phyloP scores from a whole-genome alignment of 1,284 basidiomycete species.

The Cerrena zonata region DNA sequence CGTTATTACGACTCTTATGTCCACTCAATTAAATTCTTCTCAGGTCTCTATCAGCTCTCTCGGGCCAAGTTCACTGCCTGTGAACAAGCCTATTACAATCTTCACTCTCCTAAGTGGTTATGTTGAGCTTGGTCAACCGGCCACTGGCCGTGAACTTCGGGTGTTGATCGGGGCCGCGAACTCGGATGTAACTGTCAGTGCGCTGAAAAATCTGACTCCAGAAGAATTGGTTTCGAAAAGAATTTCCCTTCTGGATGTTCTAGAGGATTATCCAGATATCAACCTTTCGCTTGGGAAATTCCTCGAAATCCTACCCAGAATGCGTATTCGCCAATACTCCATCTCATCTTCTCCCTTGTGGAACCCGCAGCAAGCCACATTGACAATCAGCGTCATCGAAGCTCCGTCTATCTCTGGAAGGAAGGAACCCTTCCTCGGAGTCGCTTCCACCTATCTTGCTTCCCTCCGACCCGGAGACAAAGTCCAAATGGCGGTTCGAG shows the following conservation, averaged over 20 bases:
- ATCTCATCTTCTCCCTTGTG: slow-evolving; percentile 49
- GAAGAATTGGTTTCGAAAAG: slow-evolving; percentile 33
- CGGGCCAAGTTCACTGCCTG: slow-evolving; percentile 39
- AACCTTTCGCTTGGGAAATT: slow-evolving; percentile 35
- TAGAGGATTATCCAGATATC: slow-evolving; percentile 38
- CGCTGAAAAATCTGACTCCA: slow-evolving; percentile 24
- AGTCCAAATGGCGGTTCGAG: slow-evolving; percentile 40
- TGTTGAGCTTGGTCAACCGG: slow-evolving; percentile 44
- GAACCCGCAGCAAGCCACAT: slow-evolving; percentile 37
- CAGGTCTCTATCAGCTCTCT: slow-evolving; percentile 35
- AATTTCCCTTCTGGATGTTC: slow-evolving; percentile 41
- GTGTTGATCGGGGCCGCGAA: slow-evolving; percentile 16
- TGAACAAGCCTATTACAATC: slow-evolving; percentile 33
- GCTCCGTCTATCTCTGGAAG: slow-evolving; percentile 30
- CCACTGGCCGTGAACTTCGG: slow-evolving; percentile 36
- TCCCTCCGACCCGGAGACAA: slow-evolving; percentile 36
- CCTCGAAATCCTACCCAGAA: slow-evolving; percentile 40
- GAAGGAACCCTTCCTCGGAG: slow-evolving; percentile 38
- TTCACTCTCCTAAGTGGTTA: slow-evolving; percentile 38
- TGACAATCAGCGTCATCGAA: slow-evolving; percentile 43
- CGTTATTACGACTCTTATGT: background rate
- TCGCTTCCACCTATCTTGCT: slow-evolving; percentile 45
- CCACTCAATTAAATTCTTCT: slow-evolving; percentile 11
- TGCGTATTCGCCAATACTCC: slow-evolving; percentile 48
- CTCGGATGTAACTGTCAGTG: slow-evolving; percentile 10